Evolutionary conservation across 2,329 filamentous ascomycete genomes (phyloP), one percentile per base, ranked within the genome.

Genomic region (Davidsoniella neocaledoniae): DNA sequence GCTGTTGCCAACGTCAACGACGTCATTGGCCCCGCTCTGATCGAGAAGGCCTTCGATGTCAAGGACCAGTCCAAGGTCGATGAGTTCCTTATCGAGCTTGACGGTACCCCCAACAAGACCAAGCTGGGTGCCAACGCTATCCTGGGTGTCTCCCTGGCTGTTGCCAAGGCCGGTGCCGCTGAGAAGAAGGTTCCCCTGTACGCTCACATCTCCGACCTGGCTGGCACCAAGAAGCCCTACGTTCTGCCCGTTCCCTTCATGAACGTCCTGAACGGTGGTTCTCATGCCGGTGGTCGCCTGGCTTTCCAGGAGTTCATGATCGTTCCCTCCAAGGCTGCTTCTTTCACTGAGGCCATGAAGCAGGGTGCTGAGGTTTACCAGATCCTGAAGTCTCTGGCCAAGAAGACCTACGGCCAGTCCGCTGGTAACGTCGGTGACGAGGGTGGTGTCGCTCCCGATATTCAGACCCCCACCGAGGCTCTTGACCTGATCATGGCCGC

Each of bases 321-420:
- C 60, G 86, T 90, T 53, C 86, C 86, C 56, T 80, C 77, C 73
- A 74, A 79, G 56, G 91, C 91, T 58, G 82, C 87, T 54, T 81
- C 84, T 56, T 98, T 98, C 80, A 79, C 81, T 60, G 91, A 98
- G 77, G 91, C 83, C 65, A 81, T 98, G 72, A 88, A 90, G 67
- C 86, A 94, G 72, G 91, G 91, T 68, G 72, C 90, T 61, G 91
- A 98, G 73, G 87, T 95, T 62, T 98, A 98, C 82, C 90, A 96
- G 71, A 83, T 85, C 71, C 84, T 98, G 62, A 98, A 98, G 83
- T 63, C 76, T 61, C 79, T 96, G 55, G 88, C 91, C 68, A 96
- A 96, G 85, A 91, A 95, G 85, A 91, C 86, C 78, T 98, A 98
- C 68, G 91, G 91, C 65, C 90, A 94, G 72, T 95, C 91, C 57